phyloP scores from a whole-genome alignment of 305 asterid species.

The Caryopteris hybrid region DNA sequence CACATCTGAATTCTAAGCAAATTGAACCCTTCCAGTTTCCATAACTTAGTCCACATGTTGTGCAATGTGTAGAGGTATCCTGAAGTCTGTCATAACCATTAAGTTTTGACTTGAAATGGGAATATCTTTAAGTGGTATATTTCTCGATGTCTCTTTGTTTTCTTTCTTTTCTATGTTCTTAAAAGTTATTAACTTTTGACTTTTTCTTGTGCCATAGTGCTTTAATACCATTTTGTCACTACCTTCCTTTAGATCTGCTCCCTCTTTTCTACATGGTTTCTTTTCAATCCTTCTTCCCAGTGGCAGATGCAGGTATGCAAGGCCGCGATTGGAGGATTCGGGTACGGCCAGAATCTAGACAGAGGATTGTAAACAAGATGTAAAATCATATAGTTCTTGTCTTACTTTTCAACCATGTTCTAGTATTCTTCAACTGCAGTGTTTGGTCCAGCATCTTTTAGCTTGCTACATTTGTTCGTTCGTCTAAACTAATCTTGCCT shows the following conservation, averaged over 20 bases:
- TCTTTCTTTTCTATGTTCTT: neutral
- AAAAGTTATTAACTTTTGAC: neutral
- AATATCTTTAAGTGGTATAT: neutral
- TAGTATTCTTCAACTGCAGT: neutral
- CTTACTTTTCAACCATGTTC: neutral
- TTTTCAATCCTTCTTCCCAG: constrained; percentile 18
- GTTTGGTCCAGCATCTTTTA: neutral
- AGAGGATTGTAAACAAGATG: constrained; percentile 79
- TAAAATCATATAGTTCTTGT: constrained; percentile 19
- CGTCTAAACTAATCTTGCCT: neutral
- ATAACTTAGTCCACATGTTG: neutral
- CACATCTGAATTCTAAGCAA: neutral
- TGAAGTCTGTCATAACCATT: too few relatives aligned
- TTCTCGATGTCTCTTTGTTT: neutral
- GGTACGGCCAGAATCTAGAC: constrained; percentile 53
- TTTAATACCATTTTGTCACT: constrained; percentile 2
- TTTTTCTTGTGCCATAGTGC: constrained; percentile 17
- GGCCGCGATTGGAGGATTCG: constrained; percentile 67
- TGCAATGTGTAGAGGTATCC: neutral
- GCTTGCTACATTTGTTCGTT: constrained; percentile 5
- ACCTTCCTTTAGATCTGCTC: neutral
- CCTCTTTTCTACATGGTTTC: neutral
- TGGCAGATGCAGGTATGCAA: constrained; percentile 46
- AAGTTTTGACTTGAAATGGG: neutral
- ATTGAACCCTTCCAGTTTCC: neutral